Base-by-base conservation (phyloP, 148 eudicot genomes). In the Rhododendron griersonianum region DNA sequence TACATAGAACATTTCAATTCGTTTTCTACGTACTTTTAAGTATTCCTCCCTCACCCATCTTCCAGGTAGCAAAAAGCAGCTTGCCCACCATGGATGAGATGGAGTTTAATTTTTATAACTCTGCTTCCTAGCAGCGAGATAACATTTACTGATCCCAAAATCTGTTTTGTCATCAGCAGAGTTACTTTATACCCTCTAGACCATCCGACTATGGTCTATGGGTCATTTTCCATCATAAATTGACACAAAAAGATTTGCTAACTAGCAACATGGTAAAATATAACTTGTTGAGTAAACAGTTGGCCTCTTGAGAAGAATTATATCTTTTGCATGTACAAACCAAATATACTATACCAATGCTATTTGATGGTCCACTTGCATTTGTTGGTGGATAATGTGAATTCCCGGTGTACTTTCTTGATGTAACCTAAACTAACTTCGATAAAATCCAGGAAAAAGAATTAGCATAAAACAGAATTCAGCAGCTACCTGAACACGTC, bases 401-500 rank as follows among this genome's bases (percentile, higher is more conserved):
- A 45, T 69, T 69, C n/a, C 6, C 15, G 11, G 21, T 8, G 0
- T 4, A 23, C 84, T 61, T 39, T 41, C 39, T 28, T 69, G 59
- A 53, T 39, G 48, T 74, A 53, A 84, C 33, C 53, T 33, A 75
- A 25, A 25, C n/a, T 67, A 1, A 67, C 5, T 1, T 9, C 35
- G 1, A 30, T 5, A 71, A 30, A 71, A 71, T 71, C 19, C 4
- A 48, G 67, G 44, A 33, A 21, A 74, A n/a, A 47, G 47, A 44
- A 76, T 9, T 77, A 76, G 78, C 21, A n/a, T 74, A 39, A 48
- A 61, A 55, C 41, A 35, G 45, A 48, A 79, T 39, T 30, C 19
- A 39, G 14, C 71, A 35, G 15, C 18, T 93, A 98, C 99, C 99
- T 94, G 92, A 92, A 94, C 33, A 98, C 91, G 48, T 91, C 89